Percentiles rank a stretch among this genome's conserved stretches.
phyloP scores from a whole-genome alignment of 2,329 filamentous ascomycete genomes.

The Cercospora sojina region DNA sequence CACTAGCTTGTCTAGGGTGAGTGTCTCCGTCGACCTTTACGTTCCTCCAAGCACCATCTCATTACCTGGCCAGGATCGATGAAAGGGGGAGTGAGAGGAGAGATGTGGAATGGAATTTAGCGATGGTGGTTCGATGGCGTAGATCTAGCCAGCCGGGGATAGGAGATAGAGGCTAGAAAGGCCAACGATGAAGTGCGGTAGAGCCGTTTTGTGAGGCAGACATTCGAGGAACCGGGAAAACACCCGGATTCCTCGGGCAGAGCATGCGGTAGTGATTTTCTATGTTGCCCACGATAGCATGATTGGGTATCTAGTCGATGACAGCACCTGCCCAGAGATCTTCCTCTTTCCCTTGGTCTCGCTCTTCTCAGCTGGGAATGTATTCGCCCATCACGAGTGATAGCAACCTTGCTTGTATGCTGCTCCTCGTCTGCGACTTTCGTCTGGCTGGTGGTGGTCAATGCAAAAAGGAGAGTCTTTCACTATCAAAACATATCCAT shows the following conservation, averaged over 20 bases:
- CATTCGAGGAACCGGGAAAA: neutral
- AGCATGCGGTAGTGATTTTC: neutral
- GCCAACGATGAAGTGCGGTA: neutral
- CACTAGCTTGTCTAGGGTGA: slow-evolving; percentile 9
- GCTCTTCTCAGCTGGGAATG: neutral
- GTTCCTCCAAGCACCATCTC: neutral
- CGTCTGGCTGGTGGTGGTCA: neutral
- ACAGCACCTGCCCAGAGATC: neutral
- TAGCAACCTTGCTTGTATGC: neutral
- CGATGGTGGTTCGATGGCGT: neutral
- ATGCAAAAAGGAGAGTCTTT: neutral
- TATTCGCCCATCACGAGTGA: neutral
- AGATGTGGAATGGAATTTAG: neutral
- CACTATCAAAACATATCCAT: slow-evolving; percentile 35
- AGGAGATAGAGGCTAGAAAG: neutral
- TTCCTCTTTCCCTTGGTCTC: neutral
- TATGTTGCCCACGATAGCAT: neutral
- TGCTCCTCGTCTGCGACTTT: neutral
- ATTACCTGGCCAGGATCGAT: neutral
- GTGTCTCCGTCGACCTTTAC: slow-evolving; percentile 1
- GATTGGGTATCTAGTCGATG: neutral
- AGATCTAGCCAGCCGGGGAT: neutral
- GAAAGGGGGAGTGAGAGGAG: neutral
- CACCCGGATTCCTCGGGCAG: neutral
- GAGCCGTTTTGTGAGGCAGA: neutral